Evolutionary conservation across 441 rosid species (phyloP), one percentile per base, ranked within the genome.

Genomic region (Omphalea diandra): DNA sequence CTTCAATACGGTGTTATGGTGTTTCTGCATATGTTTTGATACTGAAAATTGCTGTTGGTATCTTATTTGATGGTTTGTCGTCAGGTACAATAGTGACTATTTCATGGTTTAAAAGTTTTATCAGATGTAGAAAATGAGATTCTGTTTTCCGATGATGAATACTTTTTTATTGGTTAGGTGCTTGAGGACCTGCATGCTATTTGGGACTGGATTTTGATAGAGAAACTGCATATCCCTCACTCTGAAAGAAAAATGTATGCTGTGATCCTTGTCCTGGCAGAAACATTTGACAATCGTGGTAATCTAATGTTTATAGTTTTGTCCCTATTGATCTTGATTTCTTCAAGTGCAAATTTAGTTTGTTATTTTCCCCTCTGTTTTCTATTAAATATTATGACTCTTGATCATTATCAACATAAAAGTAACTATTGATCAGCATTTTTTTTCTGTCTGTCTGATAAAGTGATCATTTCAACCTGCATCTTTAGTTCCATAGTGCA

Each of bases 161-260:
- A n/a, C n/a, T 71, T 53, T 49, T 33, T 55, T 65, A 54, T 63
- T 71, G 63, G 71, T 12, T 78, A 96, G 99, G 99, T 95, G 76
- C 72, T 80, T 57, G 97, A 95, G 78, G 99, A 95, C 77, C 82
- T 95, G 54, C 81, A 76, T 62, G 85, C 93, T 68, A 86, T 93
- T 70, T 95, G 90, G 97, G 96, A 95, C 77, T 95, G 97, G 96
- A 69, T 95, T 75, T 80, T 93, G 84, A 49, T 71, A 58, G 94
- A 90, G 53, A 95, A 83, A 74, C 79, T 92, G 69, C 80, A 83
- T 60, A 84, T 93, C 60, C 78, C 82, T 74, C 86, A 69, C 31
- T 78, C 80, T 26, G 90, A 87, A 78, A 88, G 95, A 76, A 79
- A 72, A 83, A 67, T 70, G 77, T 95, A 83, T 76, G 84, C 96